Evolutionary conservation across 805 yeast species (phyloP).

Genomic region (Ogataea sp.): DNA sequence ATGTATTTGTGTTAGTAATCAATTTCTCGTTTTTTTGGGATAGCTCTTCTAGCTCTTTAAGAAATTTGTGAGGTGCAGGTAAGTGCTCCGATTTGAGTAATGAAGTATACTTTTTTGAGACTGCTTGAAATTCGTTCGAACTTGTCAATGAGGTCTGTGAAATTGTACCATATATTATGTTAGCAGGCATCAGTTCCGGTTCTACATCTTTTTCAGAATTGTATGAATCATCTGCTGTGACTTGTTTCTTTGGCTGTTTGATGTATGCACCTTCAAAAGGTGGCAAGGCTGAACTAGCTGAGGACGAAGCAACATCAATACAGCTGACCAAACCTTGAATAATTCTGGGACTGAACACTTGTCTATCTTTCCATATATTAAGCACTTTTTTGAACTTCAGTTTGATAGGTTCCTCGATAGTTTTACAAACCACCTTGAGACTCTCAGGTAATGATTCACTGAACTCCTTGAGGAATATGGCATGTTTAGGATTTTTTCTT

Average conservation of each 20-base stretch:
- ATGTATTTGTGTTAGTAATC: slow-evolving; percentile 6
- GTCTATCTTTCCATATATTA: slow-evolving; percentile 50
- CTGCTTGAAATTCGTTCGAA: slow-evolving; percentile 10
- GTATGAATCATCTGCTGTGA: neutral
- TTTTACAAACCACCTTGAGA: slow-evolving; percentile 24
- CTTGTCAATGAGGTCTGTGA: slow-evolving; percentile 14
- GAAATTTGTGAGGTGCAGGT: slow-evolving; percentile 23
- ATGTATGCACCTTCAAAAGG: neutral
- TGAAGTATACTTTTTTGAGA: slow-evolving; percentile 15
- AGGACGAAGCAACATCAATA: neutral
- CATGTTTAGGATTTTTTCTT: slow-evolving; percentile 45
- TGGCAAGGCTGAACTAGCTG: neutral
- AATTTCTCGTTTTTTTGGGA: slow-evolving; percentile 7
- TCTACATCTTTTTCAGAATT: slow-evolving; percentile 9
- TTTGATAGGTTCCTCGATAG: slow-evolving; percentile 24
- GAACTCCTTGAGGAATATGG: slow-evolving; percentile 53
- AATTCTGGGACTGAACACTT: slow-evolving; percentile 28
- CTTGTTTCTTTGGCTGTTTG: neutral
- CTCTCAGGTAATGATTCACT: slow-evolving; percentile 37
- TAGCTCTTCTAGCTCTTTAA: slow-evolving; percentile 15
- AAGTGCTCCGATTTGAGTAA: slow-evolving; percentile 21
- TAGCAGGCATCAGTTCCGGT: slow-evolving; percentile 17
- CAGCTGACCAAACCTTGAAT: slow-evolving; percentile 8
- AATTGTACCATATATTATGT: slow-evolving; percentile 14
- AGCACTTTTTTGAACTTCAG: slow-evolving; percentile 42